Conservation (phyloP, 192 early-diverging fungal genomes). For the Lobosporangium transversale region DNA sequence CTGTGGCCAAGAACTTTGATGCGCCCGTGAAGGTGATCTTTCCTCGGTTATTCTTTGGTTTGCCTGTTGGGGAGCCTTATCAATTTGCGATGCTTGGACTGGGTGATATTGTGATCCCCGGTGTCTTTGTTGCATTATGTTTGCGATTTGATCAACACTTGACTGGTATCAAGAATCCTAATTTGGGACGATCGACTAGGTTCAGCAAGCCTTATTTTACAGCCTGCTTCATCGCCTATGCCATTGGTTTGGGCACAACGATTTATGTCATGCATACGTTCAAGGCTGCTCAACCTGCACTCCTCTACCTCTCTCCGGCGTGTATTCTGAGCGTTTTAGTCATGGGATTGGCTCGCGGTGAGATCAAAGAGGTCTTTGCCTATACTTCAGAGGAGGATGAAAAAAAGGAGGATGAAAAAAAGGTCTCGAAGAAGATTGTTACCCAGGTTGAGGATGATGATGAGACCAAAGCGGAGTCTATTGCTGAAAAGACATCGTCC, state of each 20-base stretch:
- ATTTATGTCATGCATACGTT: constrained; percentile 95
- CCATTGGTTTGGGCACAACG: constrained; percentile 86
- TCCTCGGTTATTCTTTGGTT: constrained; percentile 75
- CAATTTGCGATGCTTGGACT: constrained; percentile 94
- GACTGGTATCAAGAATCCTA: constrained; percentile 67
- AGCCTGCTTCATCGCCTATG: constrained; percentile 81
- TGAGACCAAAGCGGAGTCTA: constrained; percentile 18
- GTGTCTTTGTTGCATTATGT: constrained; percentile 93
- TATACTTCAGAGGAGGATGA: constrained; percentile 72
- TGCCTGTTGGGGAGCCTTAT: constrained; percentile 54
- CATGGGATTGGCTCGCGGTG: constrained; percentile 71
- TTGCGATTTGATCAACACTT: constrained; percentile 88
- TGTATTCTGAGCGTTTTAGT: constrained; percentile 88
- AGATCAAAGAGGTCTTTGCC: constrained; percentile 71
- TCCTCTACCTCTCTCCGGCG: constrained; percentile 96
- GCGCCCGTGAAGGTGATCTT: constrained; percentile 96
- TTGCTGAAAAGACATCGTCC: constrained; percentile 19
- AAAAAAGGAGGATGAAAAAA: constrained; percentile 59
- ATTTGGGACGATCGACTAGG: constrained; percentile 61
- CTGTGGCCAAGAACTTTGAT: constrained; percentile 95
- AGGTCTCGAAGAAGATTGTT: constrained; percentile 50
- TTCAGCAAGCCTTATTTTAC: constrained; percentile 93
- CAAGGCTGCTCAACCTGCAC: constrained; percentile 95
- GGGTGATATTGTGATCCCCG: constrained; percentile 97
- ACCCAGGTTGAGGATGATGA: constrained; percentile 32